Base-by-base conservation (phyloP, 345 rosid genomes). In the Kandelia obovata region DNA sequence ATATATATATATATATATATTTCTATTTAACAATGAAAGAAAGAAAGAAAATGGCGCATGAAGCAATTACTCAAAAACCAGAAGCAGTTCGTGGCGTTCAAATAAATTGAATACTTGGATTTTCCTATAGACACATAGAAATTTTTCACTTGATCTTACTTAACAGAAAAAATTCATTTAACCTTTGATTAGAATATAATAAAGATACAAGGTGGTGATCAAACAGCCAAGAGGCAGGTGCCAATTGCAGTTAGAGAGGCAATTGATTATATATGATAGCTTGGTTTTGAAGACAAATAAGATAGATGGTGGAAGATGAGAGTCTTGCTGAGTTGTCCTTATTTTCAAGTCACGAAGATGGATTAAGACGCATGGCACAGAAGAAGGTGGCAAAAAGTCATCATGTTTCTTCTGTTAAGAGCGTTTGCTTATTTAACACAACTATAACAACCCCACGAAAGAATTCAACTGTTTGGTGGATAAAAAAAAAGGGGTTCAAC, bases 401-500 rank as follows among this genome's bases (percentile, higher is more conserved):
- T 79, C 74, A 77, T 82, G 3, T 21, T 68, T 47, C 30, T 37
- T 25, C 58, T 28, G 62, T 64, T 59, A 51, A 53, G 61, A 23
- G 23, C 5, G 73, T 68, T 83, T 83, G 82, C 86, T 80, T 83
- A 71, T 73, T 75, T 68, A 58, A 70, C 78, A 83, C 84, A 73
- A 58, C 78, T 75, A 67, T 75, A 83, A 83, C 83, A 7, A 83
- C 80, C 77, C 63, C 73, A 9, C 55, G 30, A 53, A 30, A 30
- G 53, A 46, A 43, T 27, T 59, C 35, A 30, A n/a, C 16, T 58
- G 80, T 70, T 77, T 58, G 81, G 81, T 74, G 68, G 69, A 56
- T 75, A 56, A 2, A 13, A 43, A 43, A 43, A 15, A 21, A 21
- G 21, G 21, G 5, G 49, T 15, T 43, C 49, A 1, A 15, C 8